A percentile compares a stretch with the other conserved stretches of the same genome.
Conservation (phyloP, 257 asterid species). For the Solanum neorickii region DNA sequence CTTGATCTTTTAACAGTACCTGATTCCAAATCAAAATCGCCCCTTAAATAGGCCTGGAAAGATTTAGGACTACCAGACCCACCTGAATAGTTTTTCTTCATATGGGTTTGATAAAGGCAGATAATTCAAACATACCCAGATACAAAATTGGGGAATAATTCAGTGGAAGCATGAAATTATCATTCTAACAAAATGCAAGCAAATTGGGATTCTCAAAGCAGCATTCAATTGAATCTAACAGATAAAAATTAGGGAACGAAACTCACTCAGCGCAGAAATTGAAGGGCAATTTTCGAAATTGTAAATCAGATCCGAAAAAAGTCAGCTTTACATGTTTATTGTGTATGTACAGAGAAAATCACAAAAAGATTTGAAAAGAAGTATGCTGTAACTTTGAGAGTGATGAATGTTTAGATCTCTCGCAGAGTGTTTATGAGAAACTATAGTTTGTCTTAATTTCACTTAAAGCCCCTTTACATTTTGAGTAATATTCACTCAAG, state of each 20-base stretch:
- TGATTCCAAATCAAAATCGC: conserved; percentile 84
- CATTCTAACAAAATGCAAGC: not conserved
- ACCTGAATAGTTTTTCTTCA: conserved; percentile 62
- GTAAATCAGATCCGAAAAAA: not conserved
- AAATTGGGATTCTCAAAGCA: not conserved
- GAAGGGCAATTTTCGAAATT: not conserved
- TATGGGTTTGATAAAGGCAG: conserved; percentile 9
- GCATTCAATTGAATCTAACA: not conserved
- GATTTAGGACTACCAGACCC: conserved; percentile 73
- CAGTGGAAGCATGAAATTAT: not conserved
- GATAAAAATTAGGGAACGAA: not conserved
- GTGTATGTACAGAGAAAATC: not conserved
- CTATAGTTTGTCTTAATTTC: not conserved
- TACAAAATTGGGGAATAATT: not conserved
- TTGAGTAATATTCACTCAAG: not conserved
- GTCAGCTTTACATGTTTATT: not conserved
- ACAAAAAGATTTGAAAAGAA: not conserved
- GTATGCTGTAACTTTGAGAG: not conserved
- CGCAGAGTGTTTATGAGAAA: not conserved
- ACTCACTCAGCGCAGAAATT: not conserved
- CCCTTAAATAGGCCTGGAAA: conserved; percentile 69
- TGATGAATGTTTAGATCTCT: not conserved
- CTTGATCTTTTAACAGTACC: conserved; percentile 52
- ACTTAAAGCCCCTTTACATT: not conserved
- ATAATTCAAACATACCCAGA: not conserved